phyloP scores from a whole-genome alignment of 345 rosid species.

The Excoecaria cochinchinensis region DNA sequence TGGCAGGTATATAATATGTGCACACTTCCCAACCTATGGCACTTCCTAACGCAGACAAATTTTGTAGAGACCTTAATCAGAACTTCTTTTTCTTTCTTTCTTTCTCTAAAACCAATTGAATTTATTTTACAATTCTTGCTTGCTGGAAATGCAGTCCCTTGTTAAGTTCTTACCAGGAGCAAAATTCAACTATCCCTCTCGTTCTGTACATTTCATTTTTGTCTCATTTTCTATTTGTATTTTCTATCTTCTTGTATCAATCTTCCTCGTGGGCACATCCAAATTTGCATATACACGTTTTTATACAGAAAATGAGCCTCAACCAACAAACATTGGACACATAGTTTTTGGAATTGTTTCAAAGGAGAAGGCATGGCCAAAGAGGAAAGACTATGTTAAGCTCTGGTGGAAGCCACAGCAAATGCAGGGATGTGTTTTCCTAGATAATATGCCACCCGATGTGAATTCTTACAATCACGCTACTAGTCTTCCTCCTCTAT shows the following conservation, averaged over 20 bases:
- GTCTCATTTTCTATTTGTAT: slow-evolving; percentile 42
- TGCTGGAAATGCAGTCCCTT: slow-evolving; percentile 39
- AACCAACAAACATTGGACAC: slow-evolving; percentile 46
- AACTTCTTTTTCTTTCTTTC: background rate
- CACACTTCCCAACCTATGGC: background rate
- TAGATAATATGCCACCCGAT: slow-evolving; percentile 40
- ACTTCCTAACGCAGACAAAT: no score
- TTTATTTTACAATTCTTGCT: background rate
- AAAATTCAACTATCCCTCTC: slow-evolving; percentile 38
- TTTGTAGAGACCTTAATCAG: no score
- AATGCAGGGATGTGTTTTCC: slow-evolving; percentile 77
- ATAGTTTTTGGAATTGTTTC: slow-evolving; percentile 74
- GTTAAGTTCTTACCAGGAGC: slow-evolving; percentile 14
- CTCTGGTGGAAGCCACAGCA: slow-evolving; percentile 67
- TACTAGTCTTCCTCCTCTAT: slow-evolving; percentile 54
- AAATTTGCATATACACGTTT: slow-evolving; percentile 26
- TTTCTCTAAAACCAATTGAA: background rate
- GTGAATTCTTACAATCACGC: slow-evolving; percentile 14
- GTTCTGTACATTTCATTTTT: slow-evolving; percentile 37
- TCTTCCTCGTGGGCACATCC: slow-evolving; percentile 41
- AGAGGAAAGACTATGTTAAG: slow-evolving; percentile 54
- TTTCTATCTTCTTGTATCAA: slow-evolving; percentile 43
- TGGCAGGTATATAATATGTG: background rate
- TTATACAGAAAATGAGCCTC: slow-evolving; percentile 22
- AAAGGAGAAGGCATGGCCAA: slow-evolving; percentile 49